Evolutionary conservation across 768 basidiomycete species (phyloP), one percentile per base, ranked within the genome.

Genomic region (Tephrocybe rancida): DNA sequence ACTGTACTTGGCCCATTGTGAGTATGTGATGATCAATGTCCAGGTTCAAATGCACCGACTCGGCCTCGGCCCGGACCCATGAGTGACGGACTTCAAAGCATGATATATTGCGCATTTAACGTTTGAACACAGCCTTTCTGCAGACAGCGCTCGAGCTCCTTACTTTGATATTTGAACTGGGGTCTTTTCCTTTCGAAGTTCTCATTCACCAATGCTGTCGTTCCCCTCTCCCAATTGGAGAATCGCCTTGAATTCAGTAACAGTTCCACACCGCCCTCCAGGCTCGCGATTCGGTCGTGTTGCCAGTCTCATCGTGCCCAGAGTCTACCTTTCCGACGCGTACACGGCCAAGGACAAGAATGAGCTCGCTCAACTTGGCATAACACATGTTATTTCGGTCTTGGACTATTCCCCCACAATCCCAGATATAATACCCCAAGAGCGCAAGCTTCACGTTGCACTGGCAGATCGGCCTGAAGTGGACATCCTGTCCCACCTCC

Each of bases 381-480:
- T 90, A 58, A 92, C 90, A 0, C 90, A 92, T 69, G 72, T 92
- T 55, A 67, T 92, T 24, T 87, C 85, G 22, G 78, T 86, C 27
- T 56, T 90, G 42, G 87, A 90, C 51, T 58, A 69, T 30, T 69
- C 70, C 18, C 79, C 81, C 8, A 64, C 61, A 10, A 68, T 84
- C 53, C 81, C 81, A 5, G 67, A 70, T 16, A 61, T 70, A 39
- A 75, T 88, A 50, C 67, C 69, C 19, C 70, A 55, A n/a, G 62
- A 71, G 19, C 65, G 64, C 39, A 71, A 59, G 51, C 66, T 91
- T 54, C 85, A 84, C 57, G 74, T 92, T 34, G 50, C 59, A 25
- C 57, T 77, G 30, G 57, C 60, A 21, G 75, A 77, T 54, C 44
- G 48, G 3, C 5, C 64, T 13, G 58, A 67, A 8, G 65, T 60